Evolutionary conservation across 139 green algal species (phyloP), one percentile per base, ranked within the genome.

Genomic region (Picochlorum costavermella): DNA sequence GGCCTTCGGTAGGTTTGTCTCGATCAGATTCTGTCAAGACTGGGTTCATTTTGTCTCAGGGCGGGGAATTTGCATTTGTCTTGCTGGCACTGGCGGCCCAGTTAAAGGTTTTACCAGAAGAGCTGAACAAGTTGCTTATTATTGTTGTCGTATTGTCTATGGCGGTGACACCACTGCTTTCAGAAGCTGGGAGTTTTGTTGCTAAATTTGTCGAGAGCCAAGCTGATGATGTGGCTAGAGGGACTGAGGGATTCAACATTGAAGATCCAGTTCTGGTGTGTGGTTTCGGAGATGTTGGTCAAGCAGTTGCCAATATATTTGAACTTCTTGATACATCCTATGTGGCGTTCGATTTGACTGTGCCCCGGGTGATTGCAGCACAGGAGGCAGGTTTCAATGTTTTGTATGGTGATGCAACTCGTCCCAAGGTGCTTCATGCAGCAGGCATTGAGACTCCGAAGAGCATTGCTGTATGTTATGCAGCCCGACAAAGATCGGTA

Each of bases 31-130:
- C 59, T 60, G 75, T 97, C 26, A 75, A 84, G 61, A 92, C 84
- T 3, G 92, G 82, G n/a, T 88, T 97, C 70, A 51, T 95, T 55
- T 78, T 97, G 25, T 75, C 68, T 12, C 91, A 97, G 74, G 92
- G 92, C n/a, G 92, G 92, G 3, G 92, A 98, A 83, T 98, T 98
- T 81, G 92, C 92, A 5, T 98, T 98, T 74, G 92, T 98, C 57
- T 83, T 97, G 63, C 85, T 98, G 45, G 83, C 81, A 6, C 76
- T 97, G 23, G 90, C 90, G 33, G 76, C 81, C 31, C 68, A 85
- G 67, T 81, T 96, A 6, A 72, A 85, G 31, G 71, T 94, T 11
- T 77, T 95, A 61, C 90, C 90, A 2, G 62, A 74, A 37, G 80
- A 94, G 36, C 83, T 96, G 40, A 95, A 94, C 67, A 74, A 82